Evolutionary conservation across 2,329 filamentous ascomycete genomes (phyloP), one percentile per base, ranked within the genome.

Genomic region (Phyllosticta citriasiana): DNA sequence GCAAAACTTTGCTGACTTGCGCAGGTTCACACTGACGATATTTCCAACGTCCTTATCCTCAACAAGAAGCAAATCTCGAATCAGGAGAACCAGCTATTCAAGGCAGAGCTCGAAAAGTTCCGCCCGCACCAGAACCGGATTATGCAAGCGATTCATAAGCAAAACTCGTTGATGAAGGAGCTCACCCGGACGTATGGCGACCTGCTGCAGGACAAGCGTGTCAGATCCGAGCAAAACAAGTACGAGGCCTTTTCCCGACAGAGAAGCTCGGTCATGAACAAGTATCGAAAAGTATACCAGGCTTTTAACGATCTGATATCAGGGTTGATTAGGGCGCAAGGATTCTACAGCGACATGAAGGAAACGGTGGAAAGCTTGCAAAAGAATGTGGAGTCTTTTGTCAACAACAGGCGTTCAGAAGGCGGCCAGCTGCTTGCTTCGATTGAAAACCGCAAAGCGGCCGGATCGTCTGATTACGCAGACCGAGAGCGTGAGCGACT

Each of bases 81-180:
- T 69, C 93, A 94, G 69, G 94, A 99, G 73, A 87, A 82, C 12
- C 91, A 96, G 69, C 82, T 99, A 2, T 99, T 99, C 77, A 89
- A 97, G 72, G 86, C 91, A 16, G 94, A 99, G 74, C 81, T 99
- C n/a, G 93, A 97, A 75, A 99, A 99, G 73, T 99, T 97, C 76
- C 82, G 91, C 52, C 88, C 91, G 27, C 90, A 97, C 69, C 94
- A 97, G 71, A 96, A 88, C 68, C 86, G 94, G 35, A 82, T 99
- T 16, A 78, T 96, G 8, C 91, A 97, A 73, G 92, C 94, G 14
- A 95, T 91, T 64, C 94, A 99, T 76, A 99, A 97, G 76, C 94
- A 99, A 73, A 86, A 89, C 0, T 87, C 90, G 0, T 78, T 99
- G 59, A 91, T 99, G 85, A 97, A 97, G 74, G 94, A 99, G 67